A percentile compares a stretch with the other conserved stretches of the same genome.
These are phyloP conservation scores for Hygrophorus russula DNA, from an alignment of 768 basidiomycete species.

Conservation along the genomic window DNA sequence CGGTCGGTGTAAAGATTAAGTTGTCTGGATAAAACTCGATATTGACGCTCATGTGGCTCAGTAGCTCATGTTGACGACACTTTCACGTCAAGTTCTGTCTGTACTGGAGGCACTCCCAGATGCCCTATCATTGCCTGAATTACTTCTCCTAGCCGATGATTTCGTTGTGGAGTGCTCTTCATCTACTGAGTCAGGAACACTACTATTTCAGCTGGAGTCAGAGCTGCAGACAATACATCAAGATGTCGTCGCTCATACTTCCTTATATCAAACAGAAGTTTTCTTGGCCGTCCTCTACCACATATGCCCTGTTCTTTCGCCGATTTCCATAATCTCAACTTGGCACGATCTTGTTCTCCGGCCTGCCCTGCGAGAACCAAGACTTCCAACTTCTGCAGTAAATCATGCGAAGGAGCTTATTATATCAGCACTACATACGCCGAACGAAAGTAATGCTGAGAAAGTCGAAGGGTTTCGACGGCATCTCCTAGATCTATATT, in stretches of 20 bases:
- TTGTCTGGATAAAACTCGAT: not conserved
- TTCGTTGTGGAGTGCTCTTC: slow-evolving; percentile 41
- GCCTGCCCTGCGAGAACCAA: slow-evolving; percentile 67
- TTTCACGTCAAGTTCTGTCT: slow-evolving; percentile 43
- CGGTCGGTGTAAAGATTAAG: not conserved
- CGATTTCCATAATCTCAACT: slow-evolving; percentile 55
- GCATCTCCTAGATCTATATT: slow-evolving; percentile 61
- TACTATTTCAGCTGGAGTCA: slow-evolving; percentile 46
- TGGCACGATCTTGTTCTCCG: slow-evolving; percentile 81
- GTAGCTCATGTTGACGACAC: slow-evolving; percentile 17
- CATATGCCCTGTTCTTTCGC: slow-evolving; percentile 47
- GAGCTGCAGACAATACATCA: slow-evolving; percentile 55
- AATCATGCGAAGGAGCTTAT: slow-evolving; percentile 66
- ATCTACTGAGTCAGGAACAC: slow-evolving; percentile 31
- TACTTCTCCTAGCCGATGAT: slow-evolving; percentile 40
- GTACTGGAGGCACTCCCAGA: slow-evolving; percentile 45
- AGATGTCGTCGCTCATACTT: slow-evolving; percentile 54
- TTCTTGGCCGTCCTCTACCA: slow-evolving; percentile 59
- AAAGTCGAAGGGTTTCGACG: slow-evolving; percentile 57
- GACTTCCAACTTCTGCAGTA: slow-evolving; percentile 43
- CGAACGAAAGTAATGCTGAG: slow-evolving; percentile 28
- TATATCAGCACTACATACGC: slow-evolving; percentile 44
- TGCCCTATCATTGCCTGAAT: slow-evolving; percentile 34
- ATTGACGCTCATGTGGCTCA: too few species aligned
- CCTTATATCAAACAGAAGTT: slow-evolving; percentile 48